Conservation (phyloP, 345 rosid genomes). For the Microcos paniculata region DNA sequence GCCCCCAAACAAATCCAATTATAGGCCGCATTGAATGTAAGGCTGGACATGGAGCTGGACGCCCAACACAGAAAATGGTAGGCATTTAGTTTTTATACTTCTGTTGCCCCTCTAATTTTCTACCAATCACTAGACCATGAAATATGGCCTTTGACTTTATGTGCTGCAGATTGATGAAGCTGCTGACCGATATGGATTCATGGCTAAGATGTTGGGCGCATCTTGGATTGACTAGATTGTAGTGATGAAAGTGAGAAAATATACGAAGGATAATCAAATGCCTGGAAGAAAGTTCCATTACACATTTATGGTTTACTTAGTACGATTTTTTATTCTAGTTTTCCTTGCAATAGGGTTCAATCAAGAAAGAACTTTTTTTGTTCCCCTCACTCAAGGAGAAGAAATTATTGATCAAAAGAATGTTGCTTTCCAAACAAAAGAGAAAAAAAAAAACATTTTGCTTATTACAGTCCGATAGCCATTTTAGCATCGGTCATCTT, state of each 20-base stretch:
- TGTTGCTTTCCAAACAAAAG: too few species aligned
- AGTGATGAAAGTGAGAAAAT: background rate
- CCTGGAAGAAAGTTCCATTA: background rate
- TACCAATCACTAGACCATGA: background rate
- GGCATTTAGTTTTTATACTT: background rate
- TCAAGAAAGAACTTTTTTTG: background rate
- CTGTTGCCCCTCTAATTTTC: background rate
- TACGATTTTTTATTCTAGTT: background rate
- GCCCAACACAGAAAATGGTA: conserved; percentile 84
- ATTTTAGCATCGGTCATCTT: too few species aligned
- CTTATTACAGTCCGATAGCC: too few species aligned
- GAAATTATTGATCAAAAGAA: background rate
- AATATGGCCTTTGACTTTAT: background rate
- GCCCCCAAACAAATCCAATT: conserved; percentile 71
- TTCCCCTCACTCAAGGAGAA: background rate
- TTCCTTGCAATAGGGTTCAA: background rate
- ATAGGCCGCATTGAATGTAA: conserved; percentile 68
- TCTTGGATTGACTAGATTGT: conserved; percentile 59
- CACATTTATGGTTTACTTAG: background rate
- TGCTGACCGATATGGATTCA: conserved; percentile 77
- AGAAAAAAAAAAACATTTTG: too few species aligned
- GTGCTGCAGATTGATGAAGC: conserved; percentile 74
- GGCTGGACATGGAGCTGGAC: conserved; percentile 96
- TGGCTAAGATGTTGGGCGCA: conserved; percentile 75
- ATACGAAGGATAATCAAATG: background rate